A percentile compares a stretch with the other conserved stretches of the same genome.
phyloP scores from a whole-genome alignment of 371 early-diverging fungal species.

The Fennellomyces sp. region DNA sequence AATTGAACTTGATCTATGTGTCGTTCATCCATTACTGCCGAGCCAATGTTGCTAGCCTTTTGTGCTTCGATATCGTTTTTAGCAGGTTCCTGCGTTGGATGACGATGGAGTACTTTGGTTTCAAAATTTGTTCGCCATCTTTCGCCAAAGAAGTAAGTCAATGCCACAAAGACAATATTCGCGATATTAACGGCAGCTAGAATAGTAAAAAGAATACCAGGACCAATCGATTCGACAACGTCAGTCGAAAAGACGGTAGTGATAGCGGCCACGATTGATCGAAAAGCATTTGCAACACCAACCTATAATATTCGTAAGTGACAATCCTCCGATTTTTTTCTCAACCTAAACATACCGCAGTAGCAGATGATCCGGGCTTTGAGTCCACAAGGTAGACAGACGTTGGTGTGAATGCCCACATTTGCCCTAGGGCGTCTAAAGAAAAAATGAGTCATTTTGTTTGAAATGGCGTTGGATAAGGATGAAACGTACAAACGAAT shows the following conservation, averaged over 20 bases:
- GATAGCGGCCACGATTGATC: conserved; percentile 37
- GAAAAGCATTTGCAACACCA: conserved; percentile 38
- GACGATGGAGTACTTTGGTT: neutral
- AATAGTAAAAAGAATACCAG: conserved; percentile 28
- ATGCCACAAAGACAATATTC: conserved; percentile 18
- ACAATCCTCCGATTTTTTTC: too few species aligned
- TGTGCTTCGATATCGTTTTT: neutral
- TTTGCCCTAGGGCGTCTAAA: conserved; percentile 31
- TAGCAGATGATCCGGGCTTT: conserved; percentile 26
- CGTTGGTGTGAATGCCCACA: conserved; percentile 23
- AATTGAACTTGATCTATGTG: conserved; percentile 3
- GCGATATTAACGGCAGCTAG: conserved; percentile 21
- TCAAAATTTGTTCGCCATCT: conserved; percentile 28
- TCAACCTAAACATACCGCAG: conserved; percentile 25
- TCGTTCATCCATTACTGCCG: neutral
- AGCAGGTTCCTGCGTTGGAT: neutral
- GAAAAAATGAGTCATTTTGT: neutral
- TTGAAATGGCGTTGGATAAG: neutral
- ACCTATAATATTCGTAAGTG: conserved; percentile 9
- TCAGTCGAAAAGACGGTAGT: conserved; percentile 23
- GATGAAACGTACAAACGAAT: conserved; percentile 21
- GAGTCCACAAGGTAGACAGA: conserved; percentile 22
- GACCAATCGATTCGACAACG: conserved; percentile 21
- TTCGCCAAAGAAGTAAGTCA: conserved; percentile 19
- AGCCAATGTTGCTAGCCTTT: neutral